Percentiles rank a stretch among this genome's conserved stretches.
Conservation (phyloP, 352 stramenopile species). For the Globisporangium takayamanum region DNA sequence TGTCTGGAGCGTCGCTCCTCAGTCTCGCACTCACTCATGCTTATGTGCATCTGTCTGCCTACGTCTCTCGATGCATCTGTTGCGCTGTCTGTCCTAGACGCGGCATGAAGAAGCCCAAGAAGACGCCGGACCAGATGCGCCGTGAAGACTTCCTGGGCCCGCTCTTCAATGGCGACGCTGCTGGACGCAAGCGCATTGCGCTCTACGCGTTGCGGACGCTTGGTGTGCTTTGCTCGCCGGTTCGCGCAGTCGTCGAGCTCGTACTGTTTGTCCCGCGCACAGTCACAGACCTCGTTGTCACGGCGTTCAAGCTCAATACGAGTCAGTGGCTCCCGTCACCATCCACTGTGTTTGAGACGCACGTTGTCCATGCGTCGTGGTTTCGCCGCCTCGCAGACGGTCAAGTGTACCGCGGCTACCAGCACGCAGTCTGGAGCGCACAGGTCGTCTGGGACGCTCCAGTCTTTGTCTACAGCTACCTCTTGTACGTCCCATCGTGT, state of each 20-base stretch:
- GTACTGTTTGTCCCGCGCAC: constrained; percentile 42
- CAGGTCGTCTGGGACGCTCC: constrained; percentile 64
- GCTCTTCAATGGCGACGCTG: constrained; percentile 51
- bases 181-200: constrained; percentile 48
- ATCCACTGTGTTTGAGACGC: constrained; percentile 13
- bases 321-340: constrained; percentile 16
- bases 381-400: constrained; percentile 60
- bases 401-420: constrained; percentile 43
- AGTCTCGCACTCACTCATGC: neutral
- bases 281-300: constrained; percentile 37
- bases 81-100: neutral
- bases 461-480: constrained; percentile 59
- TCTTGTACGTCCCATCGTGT: constrained; percentile 48
- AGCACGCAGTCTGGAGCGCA: constrained; percentile 32
- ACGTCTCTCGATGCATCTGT: neutral
- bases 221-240: constrained; percentile 47
- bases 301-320: constrained; percentile 29
- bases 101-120: constrained; percentile 19
- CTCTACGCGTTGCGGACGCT: constrained; percentile 44
- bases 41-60: neutral
- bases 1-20: too few species aligned
- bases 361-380: constrained; percentile 25
- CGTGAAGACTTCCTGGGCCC: constrained; percentile 53
- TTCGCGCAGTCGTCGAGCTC: constrained; percentile 44
- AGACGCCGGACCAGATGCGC: constrained; percentile 44